Percentiles rank a stretch among this genome's conserved stretches.
These are phyloP conservation scores for Keithomyces neogunnii DNA, from an alignment of 2,329 filamentous ascomycete genomes.

Conservation along the genomic window DNA sequence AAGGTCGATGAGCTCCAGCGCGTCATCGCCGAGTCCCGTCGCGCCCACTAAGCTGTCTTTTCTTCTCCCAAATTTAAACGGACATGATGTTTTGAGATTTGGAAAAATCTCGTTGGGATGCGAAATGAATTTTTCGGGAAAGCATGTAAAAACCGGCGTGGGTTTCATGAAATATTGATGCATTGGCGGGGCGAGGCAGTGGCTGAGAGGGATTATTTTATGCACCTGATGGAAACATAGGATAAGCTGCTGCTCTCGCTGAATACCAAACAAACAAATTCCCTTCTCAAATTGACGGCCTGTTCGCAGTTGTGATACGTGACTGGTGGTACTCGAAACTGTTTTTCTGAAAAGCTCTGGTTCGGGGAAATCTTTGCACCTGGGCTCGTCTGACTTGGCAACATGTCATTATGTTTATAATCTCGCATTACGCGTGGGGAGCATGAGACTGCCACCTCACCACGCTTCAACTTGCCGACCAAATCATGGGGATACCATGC, in stretches of 20 bases:
- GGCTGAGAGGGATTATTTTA: slow-evolving; percentile 4
- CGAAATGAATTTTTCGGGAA: not conserved
- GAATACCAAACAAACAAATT: slow-evolving; percentile 1
- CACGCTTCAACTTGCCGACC: too few species aligned
- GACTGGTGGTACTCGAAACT: too few species aligned
- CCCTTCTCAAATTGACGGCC: not conserved
- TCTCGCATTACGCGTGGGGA: too few species aligned
- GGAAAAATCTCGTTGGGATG: slow-evolving; percentile 8
- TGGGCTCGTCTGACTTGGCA: too few species aligned
- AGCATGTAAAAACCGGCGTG: slow-evolving; percentile 4
- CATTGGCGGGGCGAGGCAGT: not conserved
- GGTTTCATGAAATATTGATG: not conserved
- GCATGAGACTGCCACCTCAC: too few species aligned
- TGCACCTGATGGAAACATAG: not conserved
- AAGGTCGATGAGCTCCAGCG: slow-evolving; percentile 99
- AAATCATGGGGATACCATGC: too few species aligned
- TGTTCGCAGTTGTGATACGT: too few species aligned
- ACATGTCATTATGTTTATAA: too few species aligned
- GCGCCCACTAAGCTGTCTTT: slow-evolving; percentile 44
- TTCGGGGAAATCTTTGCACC: too few species aligned
- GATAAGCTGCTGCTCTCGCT: slow-evolving; percentile 1
- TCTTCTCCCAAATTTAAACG: not conserved
- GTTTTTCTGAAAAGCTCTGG: too few species aligned
- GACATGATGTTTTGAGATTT: not conserved
- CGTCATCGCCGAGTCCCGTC: slow-evolving; percentile 93